Evolutionary conservation across 2,329 filamentous ascomycete genomes (phyloP), one percentile per base, ranked within the genome.

Genomic region (Sporothrix pallida): DNA sequence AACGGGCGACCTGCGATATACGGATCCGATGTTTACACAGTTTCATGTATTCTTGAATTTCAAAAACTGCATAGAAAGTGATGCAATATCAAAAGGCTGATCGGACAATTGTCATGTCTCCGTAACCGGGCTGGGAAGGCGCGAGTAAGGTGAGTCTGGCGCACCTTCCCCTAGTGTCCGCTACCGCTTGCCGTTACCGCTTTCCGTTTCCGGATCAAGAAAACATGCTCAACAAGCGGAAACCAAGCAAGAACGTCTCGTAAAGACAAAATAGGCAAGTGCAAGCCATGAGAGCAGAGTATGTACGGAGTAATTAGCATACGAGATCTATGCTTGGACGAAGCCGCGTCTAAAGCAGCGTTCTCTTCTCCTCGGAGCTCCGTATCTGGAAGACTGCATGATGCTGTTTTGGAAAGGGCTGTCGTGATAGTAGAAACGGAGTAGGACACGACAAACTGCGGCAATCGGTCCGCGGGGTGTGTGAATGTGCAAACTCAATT

Each of bases 141-240:
- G 48, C 50, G n/a, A n/a, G 31, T 37, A 37, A 37, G 31, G 31
- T 7, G 31, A 37, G 31, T 67, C 17, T 31, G 44, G 42, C 42
- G 37, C n/a, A 26, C 23, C 65, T 69, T 23, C 1, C 12, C 17
- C 12, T 68, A 52, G 65, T 48, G 46, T 67, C 62, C 62, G 62
- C 15, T 67, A 26, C 62, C 62, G 42, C 62, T 65, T 46, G 63
- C 68, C 52, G 52, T 44, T 58, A 70, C 68, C 68, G 68, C 68
- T 58, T 70, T 44, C 68, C 68, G 68, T 70, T 70, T 37, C 68
- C 68, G 68, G 68, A 58, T 20, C 20, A 26, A 42, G 9, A n/a
- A 13, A 31, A 23, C 23, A 46, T 12, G 7, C 31, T 17, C 31
- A 42, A 12, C 17, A 17, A 52, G 50, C 67, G 67, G 67, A 56